Evolutionary conservation across 768 basidiomycete species (phyloP).

Genomic region (Cystobasidium ongulense): DNA sequence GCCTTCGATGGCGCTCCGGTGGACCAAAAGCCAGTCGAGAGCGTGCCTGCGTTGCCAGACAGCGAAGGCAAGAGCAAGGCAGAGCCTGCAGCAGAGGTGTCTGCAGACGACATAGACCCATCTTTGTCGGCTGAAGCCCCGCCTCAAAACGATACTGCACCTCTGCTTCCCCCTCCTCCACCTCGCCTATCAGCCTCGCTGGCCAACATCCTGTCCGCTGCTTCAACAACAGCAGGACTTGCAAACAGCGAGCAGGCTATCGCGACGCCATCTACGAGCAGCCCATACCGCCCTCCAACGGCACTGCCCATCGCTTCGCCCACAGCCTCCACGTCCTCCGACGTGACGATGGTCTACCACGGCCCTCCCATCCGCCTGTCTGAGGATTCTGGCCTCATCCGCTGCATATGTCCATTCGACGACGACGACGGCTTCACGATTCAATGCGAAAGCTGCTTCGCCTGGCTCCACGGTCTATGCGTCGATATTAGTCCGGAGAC

Average conservation of each 20-base stretch:
- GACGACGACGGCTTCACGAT: slow-evolving; percentile 78
- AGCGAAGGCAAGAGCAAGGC: neutral
- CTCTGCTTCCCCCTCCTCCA: neutral
- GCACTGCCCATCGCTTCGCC: neutral
- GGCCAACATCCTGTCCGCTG: slow-evolving; percentile 1
- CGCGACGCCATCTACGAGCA: neutral
- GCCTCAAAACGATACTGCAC: neutral
- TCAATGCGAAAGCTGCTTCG: slow-evolving; percentile 69
- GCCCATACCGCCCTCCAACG: neutral
- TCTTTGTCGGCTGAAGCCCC: neutral
- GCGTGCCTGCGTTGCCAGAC: neutral
- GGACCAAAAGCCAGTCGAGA: neutral
- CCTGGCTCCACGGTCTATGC: slow-evolving; percentile 79
- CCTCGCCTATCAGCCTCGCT: neutral
- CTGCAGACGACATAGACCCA: neutral
- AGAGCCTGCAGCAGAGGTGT: neutral
- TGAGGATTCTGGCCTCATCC: slow-evolving; percentile 43
- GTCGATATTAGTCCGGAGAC: slow-evolving; percentile 44
- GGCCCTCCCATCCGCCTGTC: neutral
- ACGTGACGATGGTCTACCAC: neutral
- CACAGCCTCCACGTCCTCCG: neutral
- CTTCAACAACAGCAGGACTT: neutral
- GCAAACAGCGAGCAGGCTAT: neutral
- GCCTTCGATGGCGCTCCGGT: neutral
- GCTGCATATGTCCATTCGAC: slow-evolving; percentile 65